Conservation (phyloP, 805 yeast genomes). For the Candida bentonensis region DNA sequence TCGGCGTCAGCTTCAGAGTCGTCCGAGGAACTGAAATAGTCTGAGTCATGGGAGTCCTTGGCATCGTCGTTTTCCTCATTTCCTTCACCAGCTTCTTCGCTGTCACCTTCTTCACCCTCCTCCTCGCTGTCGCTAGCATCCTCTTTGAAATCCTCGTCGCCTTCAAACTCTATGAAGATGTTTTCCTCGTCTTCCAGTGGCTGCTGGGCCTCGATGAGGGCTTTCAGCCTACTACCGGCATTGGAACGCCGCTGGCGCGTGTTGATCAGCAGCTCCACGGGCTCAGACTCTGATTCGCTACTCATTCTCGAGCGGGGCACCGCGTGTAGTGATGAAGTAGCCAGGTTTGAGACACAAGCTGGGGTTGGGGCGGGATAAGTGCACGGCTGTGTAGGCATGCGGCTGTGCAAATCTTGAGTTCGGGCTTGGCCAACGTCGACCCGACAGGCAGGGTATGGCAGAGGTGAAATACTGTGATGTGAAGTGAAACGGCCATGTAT, state of each 20-base stretch:
- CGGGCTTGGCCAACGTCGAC: no score
- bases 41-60: conserved; percentile 29
- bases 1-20: conserved; percentile 34
- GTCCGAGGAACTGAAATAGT: conserved; percentile 23
- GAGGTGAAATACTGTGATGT: no score
- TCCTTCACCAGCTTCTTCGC: conserved; percentile 13
- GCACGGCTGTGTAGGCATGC: no score
- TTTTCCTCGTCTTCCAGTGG: conserved; percentile 53
- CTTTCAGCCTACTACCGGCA: conserved; percentile 77
- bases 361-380: no score
- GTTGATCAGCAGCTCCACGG: conserved; percentile 47
- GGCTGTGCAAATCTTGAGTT: no score
- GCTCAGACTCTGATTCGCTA: conserved; percentile 3
- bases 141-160: conserved; percentile 27
- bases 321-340: no score
- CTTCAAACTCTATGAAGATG: conserved; percentile 26
- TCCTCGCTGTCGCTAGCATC: conserved; percentile 12
- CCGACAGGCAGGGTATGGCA: no score
- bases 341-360: not conserved
- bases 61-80: conserved; percentile 14
- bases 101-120: conserved; percentile 11
- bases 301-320: no score
- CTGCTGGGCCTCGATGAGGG: conserved; percentile 59
- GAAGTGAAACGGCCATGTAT: no score
- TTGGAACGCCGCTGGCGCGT: conserved; percentile 69